Evolutionary conservation across 176 grass and related monocot genomes (phyloP).

Genomic region (Eragrostis nindensis): DNA sequence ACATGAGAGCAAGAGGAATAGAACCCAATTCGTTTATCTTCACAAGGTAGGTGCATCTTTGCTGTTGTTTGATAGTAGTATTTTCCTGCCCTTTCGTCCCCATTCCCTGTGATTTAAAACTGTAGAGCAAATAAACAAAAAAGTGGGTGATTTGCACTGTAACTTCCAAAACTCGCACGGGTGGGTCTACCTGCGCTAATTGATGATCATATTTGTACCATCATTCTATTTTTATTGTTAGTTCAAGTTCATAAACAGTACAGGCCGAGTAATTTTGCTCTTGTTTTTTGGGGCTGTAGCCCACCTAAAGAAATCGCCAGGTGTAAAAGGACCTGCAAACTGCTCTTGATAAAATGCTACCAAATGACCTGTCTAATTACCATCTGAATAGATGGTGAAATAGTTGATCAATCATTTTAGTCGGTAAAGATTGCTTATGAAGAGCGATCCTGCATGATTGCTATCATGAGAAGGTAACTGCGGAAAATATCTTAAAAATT

Average conservation of each 20-base stretch:
- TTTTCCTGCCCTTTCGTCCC: too few relatives aligned
- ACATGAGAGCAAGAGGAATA: conserved; percentile 97
- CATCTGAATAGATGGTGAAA: conserved; percentile 11
- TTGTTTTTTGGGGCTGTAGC: neutral
- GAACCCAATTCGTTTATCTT: conserved; percentile 88
- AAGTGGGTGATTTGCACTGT: neutral
- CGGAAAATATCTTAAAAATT: neutral
- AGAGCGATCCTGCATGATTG: conserved; percentile 2
- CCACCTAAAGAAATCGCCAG: neutral
- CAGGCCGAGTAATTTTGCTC: neutral
- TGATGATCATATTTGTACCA: neutral
- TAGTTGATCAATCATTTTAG: neutral
- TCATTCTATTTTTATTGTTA: neutral
- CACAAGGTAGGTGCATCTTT: conserved; percentile 62
- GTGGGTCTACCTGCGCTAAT: neutral
- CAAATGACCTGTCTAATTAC: neutral
- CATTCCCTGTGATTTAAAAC: conserved; percentile 17
- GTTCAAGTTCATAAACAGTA: neutral
- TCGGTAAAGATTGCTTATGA: conserved; percentile 6
- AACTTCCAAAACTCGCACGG: neutral
- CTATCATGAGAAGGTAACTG: neutral
- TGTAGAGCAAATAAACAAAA: neutral
- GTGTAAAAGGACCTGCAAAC: neutral
- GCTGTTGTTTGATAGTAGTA: conserved; percentile 15
- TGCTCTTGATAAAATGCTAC: neutral